These are phyloP conservation scores for Phytophthora crassamura DNA, from an alignment of 352 stramenopile genomes.

Conservation along the genomic window DNA sequence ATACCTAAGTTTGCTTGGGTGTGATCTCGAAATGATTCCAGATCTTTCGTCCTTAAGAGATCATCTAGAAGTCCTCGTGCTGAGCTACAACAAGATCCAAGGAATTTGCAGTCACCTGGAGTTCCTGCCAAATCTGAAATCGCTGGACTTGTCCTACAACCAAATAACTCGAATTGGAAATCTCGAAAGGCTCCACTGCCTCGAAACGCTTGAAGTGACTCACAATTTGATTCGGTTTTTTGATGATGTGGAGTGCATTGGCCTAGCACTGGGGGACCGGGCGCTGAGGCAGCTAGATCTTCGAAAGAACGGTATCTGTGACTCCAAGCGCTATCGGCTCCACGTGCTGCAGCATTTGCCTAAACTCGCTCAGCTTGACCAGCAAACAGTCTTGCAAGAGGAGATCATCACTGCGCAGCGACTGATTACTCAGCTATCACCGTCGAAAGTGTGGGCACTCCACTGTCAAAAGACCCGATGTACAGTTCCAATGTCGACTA, in stretches of 20 bases:
- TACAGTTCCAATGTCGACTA: conserved; percentile 10
- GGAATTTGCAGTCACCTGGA: conserved; percentile 40
- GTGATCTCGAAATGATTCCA: conserved; percentile 56
- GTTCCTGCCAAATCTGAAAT: conserved; percentile 42
- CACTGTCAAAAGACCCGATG: conserved; percentile 36
- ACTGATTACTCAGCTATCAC: conserved; percentile 57
- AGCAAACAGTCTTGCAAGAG: conserved; percentile 50
- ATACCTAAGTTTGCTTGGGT: conserved; percentile 62
- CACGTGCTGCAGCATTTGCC: conserved; percentile 64
- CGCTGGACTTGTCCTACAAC: conserved; percentile 80
- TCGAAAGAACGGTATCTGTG: conserved; percentile 73
- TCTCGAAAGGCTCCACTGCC: conserved; percentile 38
- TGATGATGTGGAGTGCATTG: conserved; percentile 57
- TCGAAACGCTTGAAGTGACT: conserved; percentile 62
- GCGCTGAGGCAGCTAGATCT: conserved; percentile 58
- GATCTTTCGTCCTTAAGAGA: conserved; percentile 43
- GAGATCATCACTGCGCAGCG: conserved; percentile 44
- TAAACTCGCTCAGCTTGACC: conserved; percentile 54
- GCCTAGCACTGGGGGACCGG: conserved; percentile 20
- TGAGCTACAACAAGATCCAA: conserved; percentile 81
- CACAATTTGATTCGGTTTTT: conserved; percentile 74
- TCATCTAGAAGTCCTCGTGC: conserved; percentile 63
- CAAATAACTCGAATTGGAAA: conserved; percentile 53
- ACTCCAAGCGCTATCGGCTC: conserved; percentile 71
- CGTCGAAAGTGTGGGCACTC: conserved; percentile 51